Evolutionary conservation across 202 grass and related monocot genomes (phyloP), one percentile per base, ranked within the genome.

Genomic region (Carex sylvatica): DNA sequence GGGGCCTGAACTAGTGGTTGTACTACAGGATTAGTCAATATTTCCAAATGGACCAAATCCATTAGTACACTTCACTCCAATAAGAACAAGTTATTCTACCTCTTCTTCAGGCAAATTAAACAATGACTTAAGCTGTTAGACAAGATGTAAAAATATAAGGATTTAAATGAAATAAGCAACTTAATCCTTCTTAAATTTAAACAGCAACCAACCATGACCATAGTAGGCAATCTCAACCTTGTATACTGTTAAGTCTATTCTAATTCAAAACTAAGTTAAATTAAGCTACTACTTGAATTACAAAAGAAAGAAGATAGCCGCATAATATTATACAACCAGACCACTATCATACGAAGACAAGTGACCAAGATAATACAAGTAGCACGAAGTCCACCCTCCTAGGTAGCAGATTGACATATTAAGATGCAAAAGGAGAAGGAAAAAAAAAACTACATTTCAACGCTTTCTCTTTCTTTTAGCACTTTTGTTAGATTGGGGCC

Each of bases 391-490:
- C 2, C 18, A 11, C 68, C 38, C 18, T 0, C 18, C n/a, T 14
- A 18, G 9, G 7, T 18, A 46, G 8, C 18, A 22, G 1, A 20
- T 1, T 9, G 5, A 38, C 15, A 68, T 68, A 6, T 77, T 35
- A 9, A 36, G 24, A 77, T 77, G 52, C 73, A 58, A 58, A 81
- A 51, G 5, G 3, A 42, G 28, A 13, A 19, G 55, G 20, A n/a
- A 5, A 49, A 65, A 84, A 53, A 67, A 42, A n/a, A 4, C 15
- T 77, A 58, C 4, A 18, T 24, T 53, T 58, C 20, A 88, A 87
- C 30, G 85, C 74, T 87, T 88, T 78, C 92, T 82, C 88, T 98
- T 98, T 70, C 95, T 90, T 85, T 98, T 98, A 61, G 69, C 82
- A 59, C 5, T 82, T 44, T 9, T 84, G 28, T 87, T 87, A 15